Evolutionary conservation across 2,329 filamentous ascomycete species (phyloP).

Genomic region (Elsinoe arachidis): DNA sequence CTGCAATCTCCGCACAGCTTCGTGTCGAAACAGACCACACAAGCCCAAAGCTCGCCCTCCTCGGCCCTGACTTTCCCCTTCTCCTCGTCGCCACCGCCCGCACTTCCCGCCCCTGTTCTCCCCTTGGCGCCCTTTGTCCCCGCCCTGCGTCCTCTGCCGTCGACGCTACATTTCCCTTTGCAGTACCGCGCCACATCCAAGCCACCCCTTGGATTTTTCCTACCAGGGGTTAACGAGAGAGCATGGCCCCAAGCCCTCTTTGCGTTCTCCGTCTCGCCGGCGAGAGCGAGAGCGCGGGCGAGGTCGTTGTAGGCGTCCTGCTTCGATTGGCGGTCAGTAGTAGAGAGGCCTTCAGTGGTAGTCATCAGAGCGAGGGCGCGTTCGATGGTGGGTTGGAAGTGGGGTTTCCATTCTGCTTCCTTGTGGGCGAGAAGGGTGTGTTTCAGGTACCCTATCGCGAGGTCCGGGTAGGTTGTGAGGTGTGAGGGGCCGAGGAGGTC

Average conservation of each 20-base stretch:
- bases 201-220: background rate
- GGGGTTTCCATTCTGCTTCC: background rate
- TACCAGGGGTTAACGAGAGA: background rate
- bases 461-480: background rate
- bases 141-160: too few relatives aligned
- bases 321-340: too few relatives aligned
- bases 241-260: background rate
- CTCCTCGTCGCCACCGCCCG: background rate
- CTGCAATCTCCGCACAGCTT: background rate
- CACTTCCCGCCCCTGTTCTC: too few relatives aligned
- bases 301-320: background rate
- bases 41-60: background rate
- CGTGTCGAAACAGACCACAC: background rate
- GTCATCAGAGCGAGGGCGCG: background rate
- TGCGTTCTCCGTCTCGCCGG: background rate
- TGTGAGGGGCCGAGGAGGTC: too few relatives aligned
- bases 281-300: background rate
- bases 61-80: background rate
- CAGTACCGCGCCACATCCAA: background rate
- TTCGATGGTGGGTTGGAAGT: background rate
- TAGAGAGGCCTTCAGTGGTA: background rate
- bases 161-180: background rate
- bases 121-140: too few relatives aligned
- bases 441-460: background rate
- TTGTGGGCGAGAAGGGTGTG: background rate